phyloP scores from a whole-genome alignment of 1,284 basidiomycete genomes.

The Moesziomyces aphidis region DNA sequence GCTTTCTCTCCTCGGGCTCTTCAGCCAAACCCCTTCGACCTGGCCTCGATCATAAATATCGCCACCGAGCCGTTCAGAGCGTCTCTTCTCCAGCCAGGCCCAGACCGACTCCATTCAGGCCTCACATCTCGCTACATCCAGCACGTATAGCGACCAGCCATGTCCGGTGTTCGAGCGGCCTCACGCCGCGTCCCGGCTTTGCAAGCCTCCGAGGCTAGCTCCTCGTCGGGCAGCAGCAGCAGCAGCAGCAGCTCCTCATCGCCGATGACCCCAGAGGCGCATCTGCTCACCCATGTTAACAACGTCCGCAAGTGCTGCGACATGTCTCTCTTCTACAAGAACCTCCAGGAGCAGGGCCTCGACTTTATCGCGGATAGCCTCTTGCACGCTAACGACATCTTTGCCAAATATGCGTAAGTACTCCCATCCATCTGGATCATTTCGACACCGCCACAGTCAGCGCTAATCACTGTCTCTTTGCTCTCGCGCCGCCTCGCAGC shows the following conservation, averaged over 20 bases:
- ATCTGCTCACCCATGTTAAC: slow-evolving; percentile 50
- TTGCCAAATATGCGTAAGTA: slow-evolving; percentile 48
- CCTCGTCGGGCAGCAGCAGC: slow-evolving; percentile 26
- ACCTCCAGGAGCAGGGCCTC: slow-evolving; percentile 29
- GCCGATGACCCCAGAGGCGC: slow-evolving; percentile 21
- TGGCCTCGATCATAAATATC: too few species aligned
- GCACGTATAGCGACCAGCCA: slow-evolving; percentile 3
- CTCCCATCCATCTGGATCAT: background rate
- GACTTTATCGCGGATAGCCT: slow-evolving; percentile 49
- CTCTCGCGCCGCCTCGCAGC: slow-evolving; percentile 8
- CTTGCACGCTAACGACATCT: slow-evolving; percentile 44
- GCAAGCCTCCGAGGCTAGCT: slow-evolving; percentile 12
- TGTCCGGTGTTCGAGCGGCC: slow-evolving; percentile 31
- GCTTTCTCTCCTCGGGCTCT: too few species aligned
- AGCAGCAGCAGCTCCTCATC: slow-evolving; percentile 17
- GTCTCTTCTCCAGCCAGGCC: too few species aligned
- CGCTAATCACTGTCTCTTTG: background rate
- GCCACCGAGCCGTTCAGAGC: too few species aligned
- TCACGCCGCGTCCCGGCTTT: slow-evolving; percentile 33
- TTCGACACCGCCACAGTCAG: background rate
- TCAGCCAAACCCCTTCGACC: too few species aligned
- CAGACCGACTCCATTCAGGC: background rate
- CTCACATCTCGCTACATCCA: background rate
- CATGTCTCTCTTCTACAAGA: slow-evolving; percentile 46
- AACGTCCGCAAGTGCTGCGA: slow-evolving; percentile 51